A percentile compares a stretch with the other conserved stretches of the same genome.
Conservation (phyloP, 2,329 filamentous ascomycete genomes). For the Xylariaceae sp. region DNA sequence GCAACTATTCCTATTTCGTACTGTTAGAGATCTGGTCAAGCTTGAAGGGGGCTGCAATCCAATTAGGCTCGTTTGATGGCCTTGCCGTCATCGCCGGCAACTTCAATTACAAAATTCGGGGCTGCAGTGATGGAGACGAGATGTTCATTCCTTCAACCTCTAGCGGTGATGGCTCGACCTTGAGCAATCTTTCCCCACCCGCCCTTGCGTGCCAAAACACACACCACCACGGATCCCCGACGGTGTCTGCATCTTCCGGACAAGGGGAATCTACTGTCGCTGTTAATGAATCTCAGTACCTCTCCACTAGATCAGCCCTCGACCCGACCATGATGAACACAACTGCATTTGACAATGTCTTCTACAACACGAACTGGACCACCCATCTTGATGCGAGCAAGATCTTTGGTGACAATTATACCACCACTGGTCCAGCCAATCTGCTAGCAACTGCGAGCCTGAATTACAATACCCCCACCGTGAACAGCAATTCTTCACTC, state of each 20-base stretch:
- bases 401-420: conserved; percentile 2
- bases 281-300: conserved; percentile 12
- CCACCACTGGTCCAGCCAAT: background rate
- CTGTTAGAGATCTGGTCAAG: too few relatives aligned
- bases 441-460: background rate
- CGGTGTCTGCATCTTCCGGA: conserved; percentile 3
- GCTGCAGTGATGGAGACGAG: conserved; percentile 10
- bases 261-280: conserved; percentile 8
- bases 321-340: conserved; percentile 3
- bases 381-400: conserved; percentile 4
- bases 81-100: background rate
- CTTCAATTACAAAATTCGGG: background rate
- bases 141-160: conserved; percentile 3
- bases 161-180: background rate
- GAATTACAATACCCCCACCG: too few relatives aligned
- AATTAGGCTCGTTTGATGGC: too few relatives aligned
- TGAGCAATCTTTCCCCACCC: conserved; percentile 3
- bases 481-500: conserved; percentile 3
- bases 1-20: too few relatives aligned
- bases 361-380: conserved; percentile 11
- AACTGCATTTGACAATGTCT: conserved; percentile 10
- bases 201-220: conserved; percentile 7
- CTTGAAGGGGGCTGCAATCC: too few relatives aligned
- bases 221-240: conserved; percentile 12
- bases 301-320: conserved; percentile 5